Conservation (phyloP, 805 yeast species). For the Brettanomyces sp. region DNA sequence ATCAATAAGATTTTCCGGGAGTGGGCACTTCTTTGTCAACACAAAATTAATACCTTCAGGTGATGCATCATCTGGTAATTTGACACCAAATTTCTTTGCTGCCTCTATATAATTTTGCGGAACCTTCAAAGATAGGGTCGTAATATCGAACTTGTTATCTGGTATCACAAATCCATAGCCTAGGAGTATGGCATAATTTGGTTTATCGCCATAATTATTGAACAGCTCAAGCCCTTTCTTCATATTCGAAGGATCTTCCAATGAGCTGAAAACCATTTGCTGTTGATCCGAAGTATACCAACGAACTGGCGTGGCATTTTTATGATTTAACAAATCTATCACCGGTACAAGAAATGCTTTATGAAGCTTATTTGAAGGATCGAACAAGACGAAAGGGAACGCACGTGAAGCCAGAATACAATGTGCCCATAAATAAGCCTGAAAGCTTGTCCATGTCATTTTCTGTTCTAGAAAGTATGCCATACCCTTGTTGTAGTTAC, state of each 20-base stretch:
- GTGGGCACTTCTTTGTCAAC: constrained; percentile 13
- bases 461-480: constrained; percentile 1
- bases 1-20: constrained; percentile 36
- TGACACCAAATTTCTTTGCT: constrained; percentile 29
- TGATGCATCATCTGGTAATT: constrained; percentile 30
- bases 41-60: constrained; percentile 31
- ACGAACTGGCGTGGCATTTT: constrained; percentile 45
- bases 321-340: constrained; percentile 69
- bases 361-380: constrained; percentile 18
- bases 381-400: constrained; percentile 64
- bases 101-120: constrained; percentile 19
- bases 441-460: constrained; percentile 49
- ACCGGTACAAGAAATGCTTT: constrained; percentile 71
- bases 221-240: constrained; percentile 48
- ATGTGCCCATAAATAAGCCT: constrained; percentile 68
- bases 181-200: constrained; percentile 57
- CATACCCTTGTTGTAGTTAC: neutral
- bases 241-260: constrained; percentile 23
- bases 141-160: constrained; percentile 42
- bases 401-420: constrained; percentile 68
- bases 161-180: constrained; percentile 69
- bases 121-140: constrained; percentile 55
- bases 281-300: constrained; percentile 37
- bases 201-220: constrained; percentile 74
- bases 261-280: constrained; percentile 29